These are phyloP conservation scores for Arthrobotrys conoides DNA, from an alignment of 2,329 filamentous ascomycete species.

Conservation along the genomic window DNA sequence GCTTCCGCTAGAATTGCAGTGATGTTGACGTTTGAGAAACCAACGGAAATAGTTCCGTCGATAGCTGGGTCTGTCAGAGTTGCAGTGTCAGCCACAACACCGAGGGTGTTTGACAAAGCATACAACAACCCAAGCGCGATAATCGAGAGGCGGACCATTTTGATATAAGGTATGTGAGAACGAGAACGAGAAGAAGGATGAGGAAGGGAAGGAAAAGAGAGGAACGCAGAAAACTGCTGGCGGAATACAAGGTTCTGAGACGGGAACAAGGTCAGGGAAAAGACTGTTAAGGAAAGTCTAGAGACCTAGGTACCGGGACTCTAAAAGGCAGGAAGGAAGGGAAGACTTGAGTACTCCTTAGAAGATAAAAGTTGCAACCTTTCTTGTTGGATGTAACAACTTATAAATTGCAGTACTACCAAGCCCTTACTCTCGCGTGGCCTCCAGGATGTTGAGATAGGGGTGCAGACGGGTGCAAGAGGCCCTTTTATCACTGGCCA, in stretches of 20 bases:
- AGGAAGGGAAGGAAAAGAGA: slow-evolving; percentile 12
- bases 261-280: slow-evolving; percentile 28
- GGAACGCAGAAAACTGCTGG: slow-evolving; percentile 10
- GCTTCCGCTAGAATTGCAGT: slow-evolving; percentile 48
- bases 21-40: slow-evolving; percentile 42
- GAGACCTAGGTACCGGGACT: slow-evolving; percentile 21
- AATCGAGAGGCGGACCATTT: slow-evolving; percentile 53
- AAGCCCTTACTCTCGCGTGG: slow-evolving; percentile 57
- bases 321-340: slow-evolving; percentile 31
- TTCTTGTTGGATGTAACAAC: slow-evolving; percentile 16
- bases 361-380: slow-evolving; percentile 27
- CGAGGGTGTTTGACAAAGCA: slow-evolving; percentile 36
- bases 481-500: slow-evolving; percentile 44
- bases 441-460: slow-evolving; percentile 54
- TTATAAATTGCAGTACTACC: slow-evolving; percentile 42
- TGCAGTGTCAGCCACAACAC: slow-evolving; percentile 37
- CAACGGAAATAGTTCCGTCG: slow-evolving; percentile 32
- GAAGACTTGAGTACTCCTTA: slow-evolving; percentile 15
- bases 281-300: slow-evolving; percentile 43
- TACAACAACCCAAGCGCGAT: slow-evolving; percentile 42
- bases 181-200: slow-evolving; percentile 4
- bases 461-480: slow-evolving; percentile 20
- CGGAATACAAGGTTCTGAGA: neutral
- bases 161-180: slow-evolving; percentile 31
- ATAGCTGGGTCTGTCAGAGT: slow-evolving; percentile 23